Conservation (phyloP, 1,139 yeast genomes). For the Blastobotrys elegans region DNA sequence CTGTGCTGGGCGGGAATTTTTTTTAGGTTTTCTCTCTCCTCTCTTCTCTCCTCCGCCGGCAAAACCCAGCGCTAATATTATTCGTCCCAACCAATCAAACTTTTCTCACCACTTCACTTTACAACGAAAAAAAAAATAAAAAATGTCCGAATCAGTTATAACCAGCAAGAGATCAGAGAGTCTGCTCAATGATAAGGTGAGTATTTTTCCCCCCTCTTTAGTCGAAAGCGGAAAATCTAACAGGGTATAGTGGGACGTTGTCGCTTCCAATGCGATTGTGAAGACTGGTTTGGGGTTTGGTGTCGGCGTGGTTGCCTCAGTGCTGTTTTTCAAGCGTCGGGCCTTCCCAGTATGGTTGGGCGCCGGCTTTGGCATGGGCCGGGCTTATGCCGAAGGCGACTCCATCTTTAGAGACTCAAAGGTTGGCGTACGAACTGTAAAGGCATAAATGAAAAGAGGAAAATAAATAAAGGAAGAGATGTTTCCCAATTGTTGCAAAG, state of each 20-base stretch:
- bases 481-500: background rate
- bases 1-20: no score
- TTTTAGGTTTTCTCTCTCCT: no score
- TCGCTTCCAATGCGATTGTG: conserved; percentile 86
- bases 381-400: conserved; percentile 97
- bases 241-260: conserved; percentile 86
- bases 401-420: conserved; percentile 69
- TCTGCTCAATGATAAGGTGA: conserved; percentile 67
- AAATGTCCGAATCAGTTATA: conserved; percentile 27
- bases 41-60: no score
- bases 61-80: no score
- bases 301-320: conserved; percentile 93
- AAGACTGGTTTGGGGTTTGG: conserved; percentile 98
- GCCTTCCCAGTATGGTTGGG: conserved; percentile 97
- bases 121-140: background rate
- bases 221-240: no score
- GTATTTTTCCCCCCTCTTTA: no score
- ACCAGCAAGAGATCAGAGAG: conserved; percentile 45
- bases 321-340: conserved; percentile 84
- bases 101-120: conserved; percentile 1
- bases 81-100: conserved; percentile 2
- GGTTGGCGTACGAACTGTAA: conserved; percentile 36
- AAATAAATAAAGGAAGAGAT: background rate
- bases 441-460: conserved; percentile 23
- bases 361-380: conserved; percentile 91